Conservation (phyloP, 352 stramenopile genomes). For the Plasmopara halstedii region DNA sequence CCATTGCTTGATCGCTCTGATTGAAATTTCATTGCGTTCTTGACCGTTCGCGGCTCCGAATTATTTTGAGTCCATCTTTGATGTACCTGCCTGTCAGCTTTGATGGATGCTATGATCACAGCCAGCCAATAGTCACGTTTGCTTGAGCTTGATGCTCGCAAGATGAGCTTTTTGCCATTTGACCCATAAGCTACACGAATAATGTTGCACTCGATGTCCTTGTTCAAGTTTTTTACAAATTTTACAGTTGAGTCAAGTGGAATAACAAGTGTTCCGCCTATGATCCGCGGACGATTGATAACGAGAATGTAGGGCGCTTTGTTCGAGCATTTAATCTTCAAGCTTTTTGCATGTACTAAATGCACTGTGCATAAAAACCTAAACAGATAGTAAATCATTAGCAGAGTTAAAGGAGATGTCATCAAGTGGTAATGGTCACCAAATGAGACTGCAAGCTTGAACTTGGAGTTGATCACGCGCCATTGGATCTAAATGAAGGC, state of each 20-base stretch:
- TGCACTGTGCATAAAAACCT: slow-evolving; percentile 19
- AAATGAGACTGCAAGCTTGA: slow-evolving; percentile 14
- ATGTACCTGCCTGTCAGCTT: background rate
- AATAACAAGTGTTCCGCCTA: slow-evolving; percentile 12
- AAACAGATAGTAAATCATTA: background rate
- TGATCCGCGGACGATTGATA: slow-evolving; percentile 15
- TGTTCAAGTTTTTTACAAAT: slow-evolving; percentile 1
- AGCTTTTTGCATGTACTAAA: slow-evolving; percentile 4
- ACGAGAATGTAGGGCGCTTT: slow-evolving; percentile 10
- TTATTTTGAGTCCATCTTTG: background rate
- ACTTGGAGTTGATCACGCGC: slow-evolving; percentile 11
- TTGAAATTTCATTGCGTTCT: background rate
- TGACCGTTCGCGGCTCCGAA: background rate
- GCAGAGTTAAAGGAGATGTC: background rate
- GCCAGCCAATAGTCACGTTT: slow-evolving; percentile 9
- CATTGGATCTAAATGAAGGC: too few relatives aligned
- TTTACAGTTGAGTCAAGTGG: slow-evolving; percentile 13
- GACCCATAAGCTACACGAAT: slow-evolving; percentile 13
- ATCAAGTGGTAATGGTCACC: slow-evolving; percentile 2
- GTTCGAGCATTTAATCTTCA: background rate
- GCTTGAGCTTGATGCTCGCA: slow-evolving; percentile 9
- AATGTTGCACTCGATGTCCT: slow-evolving; percentile 5
- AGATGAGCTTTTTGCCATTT: slow-evolving; percentile 1
- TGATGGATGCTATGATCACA: background rate
- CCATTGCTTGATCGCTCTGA: background rate